A percentile compares a stretch with the other conserved stretches of the same genome.
Conservation (phyloP, 2,329 filamentous ascomycete species). For the Penicillium nordicum region DNA sequence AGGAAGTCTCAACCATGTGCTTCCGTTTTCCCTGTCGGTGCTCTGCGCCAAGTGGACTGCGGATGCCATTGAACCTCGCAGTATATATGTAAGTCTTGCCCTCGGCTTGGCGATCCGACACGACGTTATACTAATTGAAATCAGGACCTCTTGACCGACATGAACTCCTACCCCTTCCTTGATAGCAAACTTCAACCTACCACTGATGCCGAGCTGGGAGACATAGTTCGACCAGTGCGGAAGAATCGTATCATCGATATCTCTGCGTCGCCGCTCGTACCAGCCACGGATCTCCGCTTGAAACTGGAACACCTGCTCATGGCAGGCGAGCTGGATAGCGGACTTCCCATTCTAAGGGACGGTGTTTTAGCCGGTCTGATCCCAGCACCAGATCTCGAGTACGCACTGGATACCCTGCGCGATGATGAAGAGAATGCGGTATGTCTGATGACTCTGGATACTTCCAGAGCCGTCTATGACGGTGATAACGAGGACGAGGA, state of each 20-base stretch:
- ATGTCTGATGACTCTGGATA: slow-evolving; percentile 74
- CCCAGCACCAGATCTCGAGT: slow-evolving; percentile 89
- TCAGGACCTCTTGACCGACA: slow-evolving; percentile 84
- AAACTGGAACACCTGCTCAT: slow-evolving; percentile 80
- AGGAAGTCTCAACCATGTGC: slow-evolving; percentile 87
- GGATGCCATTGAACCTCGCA: slow-evolving; percentile 87
- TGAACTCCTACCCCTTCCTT: slow-evolving; percentile 97
- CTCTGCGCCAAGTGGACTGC: slow-evolving; percentile 98
- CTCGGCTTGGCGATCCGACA: background rate
- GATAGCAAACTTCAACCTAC: slow-evolving; percentile 92
- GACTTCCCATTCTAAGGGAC: slow-evolving; percentile 78
- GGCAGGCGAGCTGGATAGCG: slow-evolving; percentile 87
- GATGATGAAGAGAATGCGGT: slow-evolving; percentile 66
- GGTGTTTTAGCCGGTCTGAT: slow-evolving; percentile 83
- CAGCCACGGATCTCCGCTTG: slow-evolving; percentile 69
- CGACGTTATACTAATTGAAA: slow-evolving; percentile 16
- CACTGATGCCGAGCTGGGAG: slow-evolving; percentile 82
- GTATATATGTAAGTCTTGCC: slow-evolving; percentile 69
- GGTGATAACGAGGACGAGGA: slow-evolving; percentile 55
- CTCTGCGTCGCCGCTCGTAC: slow-evolving; percentile 72
- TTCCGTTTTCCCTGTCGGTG: slow-evolving; percentile 89
- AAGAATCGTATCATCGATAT: slow-evolving; percentile 84
- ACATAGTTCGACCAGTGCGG: slow-evolving; percentile 75
- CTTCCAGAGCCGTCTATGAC: slow-evolving; percentile 56
- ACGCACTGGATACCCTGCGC: slow-evolving; percentile 74